Conservation (phyloP, 2,329 filamentous ascomycete genomes). For the Zasmidium cellare region DNA sequence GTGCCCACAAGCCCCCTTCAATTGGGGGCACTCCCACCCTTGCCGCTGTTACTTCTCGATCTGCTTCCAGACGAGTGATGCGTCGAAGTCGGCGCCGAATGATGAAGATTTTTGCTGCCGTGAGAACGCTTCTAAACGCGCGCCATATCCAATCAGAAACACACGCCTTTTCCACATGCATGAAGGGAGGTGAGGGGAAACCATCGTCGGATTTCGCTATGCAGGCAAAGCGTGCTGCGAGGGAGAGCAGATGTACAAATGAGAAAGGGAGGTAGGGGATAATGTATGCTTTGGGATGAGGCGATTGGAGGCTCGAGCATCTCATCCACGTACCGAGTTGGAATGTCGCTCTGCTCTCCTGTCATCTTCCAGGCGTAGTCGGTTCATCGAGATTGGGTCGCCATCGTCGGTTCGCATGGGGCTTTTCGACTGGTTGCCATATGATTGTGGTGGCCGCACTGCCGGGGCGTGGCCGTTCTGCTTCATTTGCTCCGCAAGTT, state of each 20-base stretch:
- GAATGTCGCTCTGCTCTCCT: constrained; percentile 47
- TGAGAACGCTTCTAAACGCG: constrained; percentile 24
- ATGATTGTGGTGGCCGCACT: constrained; percentile 32
- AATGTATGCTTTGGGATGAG: constrained; percentile 22
- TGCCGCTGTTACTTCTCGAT: constrained; percentile 21
- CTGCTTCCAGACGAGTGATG: constrained; percentile 11
- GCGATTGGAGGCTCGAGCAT: constrained; percentile 20
- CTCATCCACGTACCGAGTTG: constrained; percentile 39
- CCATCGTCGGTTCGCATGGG: constrained; percentile 66
- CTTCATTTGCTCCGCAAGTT: constrained; percentile 64
- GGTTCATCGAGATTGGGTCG: constrained; percentile 78
- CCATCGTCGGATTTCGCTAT: constrained; percentile 11
- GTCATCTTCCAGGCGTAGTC: constrained; percentile 85
- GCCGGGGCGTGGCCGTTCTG: constrained; percentile 29
- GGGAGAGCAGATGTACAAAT: constrained; percentile 15
- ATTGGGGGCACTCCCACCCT: constrained; percentile 16
- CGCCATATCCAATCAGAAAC: constrained; percentile 25
- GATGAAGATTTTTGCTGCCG: constrained; percentile 24
- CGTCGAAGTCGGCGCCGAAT: constrained; percentile 13
- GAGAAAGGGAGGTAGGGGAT: constrained; percentile 12
- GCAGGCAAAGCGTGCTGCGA: constrained; percentile 10
- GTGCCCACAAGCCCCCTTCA: constrained; percentile 1
- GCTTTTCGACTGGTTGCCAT: constrained; percentile 35
- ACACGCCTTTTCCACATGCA: constrained; percentile 20
- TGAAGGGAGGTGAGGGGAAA: constrained; percentile 6